Conservation (phyloP, 2,329 filamentous ascomycete species). For the Nannizziopsis barbatae region DNA sequence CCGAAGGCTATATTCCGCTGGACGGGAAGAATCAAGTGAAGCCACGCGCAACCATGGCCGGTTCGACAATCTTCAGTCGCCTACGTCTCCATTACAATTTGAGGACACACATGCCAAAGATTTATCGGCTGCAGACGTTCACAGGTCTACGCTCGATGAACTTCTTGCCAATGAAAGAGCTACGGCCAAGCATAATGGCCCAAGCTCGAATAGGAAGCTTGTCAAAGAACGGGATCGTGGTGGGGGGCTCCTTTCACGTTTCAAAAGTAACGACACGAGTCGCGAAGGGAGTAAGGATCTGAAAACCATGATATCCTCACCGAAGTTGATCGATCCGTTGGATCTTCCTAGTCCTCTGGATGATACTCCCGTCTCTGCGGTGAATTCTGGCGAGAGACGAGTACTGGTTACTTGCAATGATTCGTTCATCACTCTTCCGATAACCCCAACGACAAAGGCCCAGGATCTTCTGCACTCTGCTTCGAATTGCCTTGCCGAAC, state of each 20-base stretch:
- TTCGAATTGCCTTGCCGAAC: slow-evolving; percentile 50
- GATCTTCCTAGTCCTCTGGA: slow-evolving; percentile 36
- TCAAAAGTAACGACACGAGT: slow-evolving; percentile 9
- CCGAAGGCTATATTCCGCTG: neutral
- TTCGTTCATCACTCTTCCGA: slow-evolving; percentile 56
- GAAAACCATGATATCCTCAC: slow-evolving; percentile 19
- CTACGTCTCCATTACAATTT: slow-evolving; percentile 7
- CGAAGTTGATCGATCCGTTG: slow-evolving; percentile 14
- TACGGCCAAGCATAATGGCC: slow-evolving; percentile 5
- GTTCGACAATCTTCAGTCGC: neutral
- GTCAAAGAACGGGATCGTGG: slow-evolving; percentile 6
- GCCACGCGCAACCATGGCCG: neutral
- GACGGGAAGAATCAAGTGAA: neutral
- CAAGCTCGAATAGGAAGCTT: slow-evolving; percentile 5
- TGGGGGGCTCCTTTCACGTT: slow-evolving; percentile 12
- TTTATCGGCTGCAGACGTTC: slow-evolving; percentile 3
- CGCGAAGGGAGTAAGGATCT: slow-evolving; percentile 13
- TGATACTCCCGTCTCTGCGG: slow-evolving; percentile 69
- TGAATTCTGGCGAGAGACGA: slow-evolving; percentile 64
- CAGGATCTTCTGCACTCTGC: slow-evolving; percentile 61
- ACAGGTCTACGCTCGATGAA: slow-evolving; percentile 12
- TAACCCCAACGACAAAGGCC: slow-evolving; percentile 63
- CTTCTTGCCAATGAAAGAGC: slow-evolving; percentile 13
- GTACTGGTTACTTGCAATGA: slow-evolving; percentile 64
- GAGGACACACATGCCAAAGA: neutral